Base-by-base conservation (phyloP, 1,284 basidiomycete species). In the Sparassis latifolia region DNA sequence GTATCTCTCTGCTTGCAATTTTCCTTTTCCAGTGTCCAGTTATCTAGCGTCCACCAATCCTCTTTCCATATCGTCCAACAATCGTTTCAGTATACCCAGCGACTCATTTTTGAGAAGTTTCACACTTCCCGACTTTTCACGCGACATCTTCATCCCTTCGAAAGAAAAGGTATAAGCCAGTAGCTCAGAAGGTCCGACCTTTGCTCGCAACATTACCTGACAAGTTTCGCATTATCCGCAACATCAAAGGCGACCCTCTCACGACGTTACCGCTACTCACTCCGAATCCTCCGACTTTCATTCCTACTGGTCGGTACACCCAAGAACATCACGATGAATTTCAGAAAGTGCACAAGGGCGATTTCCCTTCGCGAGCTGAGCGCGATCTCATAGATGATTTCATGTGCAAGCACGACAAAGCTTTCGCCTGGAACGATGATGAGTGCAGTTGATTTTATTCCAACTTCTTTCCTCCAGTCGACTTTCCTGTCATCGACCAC, bases 161-260 rank as follows among this genome's bases (percentile, higher is more conserved):
- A 54, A 53, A 40, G n/a, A 64, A 64, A 40, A 68, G 68, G 55
- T 71, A 72, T 57, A 71, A 71, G 50, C 67, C 65, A 2, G 68
- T 71, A 2, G 63, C 61, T 0, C 42, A 50, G n/a, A 66, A 66
- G 48, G 54, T 63, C 6, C 41, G 53, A 28, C 66, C 69, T 0
- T 53, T 70, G 0, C 48, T 55, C 2, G 53, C 53, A 1, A 48
- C 51, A 2, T 40, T 65, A 6, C 66, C 48, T 0, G 59, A 66
- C 3, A 47, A 67, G 31, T 72, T 65, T 38, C 49, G 65, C 20
- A 66, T 70, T 9, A 49, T 57, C 3, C 53, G 65, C 3, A 47
- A 69, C 2, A 69, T 70, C 42, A 47, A 41, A 6, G 67, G 66
- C 0, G 62, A 73, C 44, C 69, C 68, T 0, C 55, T 71, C 1